phyloP scores from a whole-genome alignment of 805 yeast species.

The Yamadazyma scolyti region DNA sequence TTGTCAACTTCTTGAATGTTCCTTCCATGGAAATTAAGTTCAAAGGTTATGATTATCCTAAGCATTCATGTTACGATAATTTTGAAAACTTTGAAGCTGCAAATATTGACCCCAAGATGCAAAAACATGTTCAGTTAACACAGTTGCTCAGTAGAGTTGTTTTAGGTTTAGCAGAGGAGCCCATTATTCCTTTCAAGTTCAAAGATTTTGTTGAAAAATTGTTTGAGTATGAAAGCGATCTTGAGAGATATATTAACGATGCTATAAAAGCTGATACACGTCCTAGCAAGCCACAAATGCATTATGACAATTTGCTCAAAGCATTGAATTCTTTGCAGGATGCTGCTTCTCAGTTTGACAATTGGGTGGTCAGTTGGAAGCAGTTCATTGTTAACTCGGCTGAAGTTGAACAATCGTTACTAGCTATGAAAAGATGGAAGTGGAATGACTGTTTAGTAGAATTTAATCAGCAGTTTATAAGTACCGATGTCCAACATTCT shows the following conservation, averaged over 20 bases:
- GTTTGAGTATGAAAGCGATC: conserved; percentile 41
- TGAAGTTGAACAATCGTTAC: conserved; percentile 69
- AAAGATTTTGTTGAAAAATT: conserved; percentile 42
- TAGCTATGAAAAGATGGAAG: conserved; percentile 70
- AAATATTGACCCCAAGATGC: conserved; percentile 54
- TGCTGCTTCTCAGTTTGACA: conserved; percentile 43
- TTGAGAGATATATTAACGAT: conserved; percentile 33
- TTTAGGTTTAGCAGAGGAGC: conserved; percentile 66
- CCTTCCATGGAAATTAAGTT: conserved; percentile 64
- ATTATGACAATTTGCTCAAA: conserved; percentile 19
- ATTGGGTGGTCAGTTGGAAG: conserved; percentile 65
- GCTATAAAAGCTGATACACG: conserved; percentile 12
- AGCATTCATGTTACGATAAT: conserved; percentile 60
- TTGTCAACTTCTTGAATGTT: conserved; percentile 60
- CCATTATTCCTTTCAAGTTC: conserved; percentile 70
- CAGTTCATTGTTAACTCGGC: conserved; percentile 32
- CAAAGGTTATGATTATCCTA: conserved; percentile 40
- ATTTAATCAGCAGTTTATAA: conserved; percentile 52
- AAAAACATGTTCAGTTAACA: conserved; percentile 52
- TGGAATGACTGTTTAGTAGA: conserved; percentile 69
- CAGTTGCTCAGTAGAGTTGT: conserved; percentile 51
- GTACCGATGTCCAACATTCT: conserved; percentile 36
- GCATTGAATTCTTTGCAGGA: conserved; percentile 22
- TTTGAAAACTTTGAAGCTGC: conserved; percentile 48
- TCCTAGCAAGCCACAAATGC: conserved; percentile 16